Percentiles rank a stretch among this genome's conserved stretches.
These are phyloP conservation scores for Colletotrichum sp. DNA, from an alignment of 2,329 filamentous ascomycete genomes.

Conservation along the genomic window DNA sequence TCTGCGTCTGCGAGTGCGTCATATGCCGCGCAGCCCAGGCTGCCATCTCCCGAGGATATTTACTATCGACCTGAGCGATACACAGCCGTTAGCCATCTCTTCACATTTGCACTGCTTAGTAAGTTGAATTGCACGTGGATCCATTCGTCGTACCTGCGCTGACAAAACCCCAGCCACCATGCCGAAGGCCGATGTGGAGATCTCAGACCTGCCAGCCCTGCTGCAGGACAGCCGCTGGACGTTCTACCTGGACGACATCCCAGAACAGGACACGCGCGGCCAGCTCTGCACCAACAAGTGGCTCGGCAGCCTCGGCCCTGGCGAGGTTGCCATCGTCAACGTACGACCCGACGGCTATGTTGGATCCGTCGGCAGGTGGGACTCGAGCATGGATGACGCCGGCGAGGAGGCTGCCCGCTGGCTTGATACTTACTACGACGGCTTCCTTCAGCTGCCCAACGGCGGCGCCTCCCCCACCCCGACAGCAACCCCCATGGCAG, in stretches of 20 bases:
- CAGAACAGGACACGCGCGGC: conserved; percentile 58
- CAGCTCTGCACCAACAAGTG: conserved; percentile 70
- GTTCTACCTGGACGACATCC: conserved; percentile 72
- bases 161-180: conserved; percentile 52
- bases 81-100: conserved; percentile 68
- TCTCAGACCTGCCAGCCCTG: conserved; percentile 66
- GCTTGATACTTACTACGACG: conserved; percentile 59
- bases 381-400: conserved; percentile 53
- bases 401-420: conserved; percentile 58
- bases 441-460: conserved; percentile 56
- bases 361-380: conserved; percentile 64
- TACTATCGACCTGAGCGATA: conserved; percentile 74
- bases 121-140: conserved; percentile 33
- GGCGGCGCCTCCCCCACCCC: conserved; percentile 5
- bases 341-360: conserved; percentile 79
- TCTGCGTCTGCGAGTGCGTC: conserved; percentile 65
- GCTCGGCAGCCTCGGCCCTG: conserved; percentile 62
- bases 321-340: conserved; percentile 68
- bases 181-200: conserved; percentile 67
- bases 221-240: conserved; percentile 73
- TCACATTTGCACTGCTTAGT: conserved; percentile 74
- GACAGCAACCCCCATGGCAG: conserved; percentile 10
- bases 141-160: not conserved
- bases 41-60: conserved; percentile 64
- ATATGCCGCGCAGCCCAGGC: conserved; percentile 63